phyloP scores from a whole-genome alignment of 2,329 filamentous ascomycete species.

The Fusarium scirpi region DNA sequence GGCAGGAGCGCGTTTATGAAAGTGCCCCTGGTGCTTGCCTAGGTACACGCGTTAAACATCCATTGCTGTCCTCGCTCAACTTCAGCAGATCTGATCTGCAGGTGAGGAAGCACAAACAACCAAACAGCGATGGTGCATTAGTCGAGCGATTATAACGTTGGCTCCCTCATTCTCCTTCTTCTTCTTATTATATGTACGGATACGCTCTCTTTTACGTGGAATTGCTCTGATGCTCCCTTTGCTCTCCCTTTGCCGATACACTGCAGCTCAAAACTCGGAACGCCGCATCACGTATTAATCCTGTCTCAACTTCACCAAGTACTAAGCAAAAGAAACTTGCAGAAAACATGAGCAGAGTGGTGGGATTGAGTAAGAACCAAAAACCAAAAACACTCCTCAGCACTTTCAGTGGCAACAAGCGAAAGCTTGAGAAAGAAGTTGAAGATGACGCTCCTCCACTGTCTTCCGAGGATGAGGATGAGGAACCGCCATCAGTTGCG shows the following conservation, averaged over 20 bases:
- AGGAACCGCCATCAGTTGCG: constrained; percentile 14
- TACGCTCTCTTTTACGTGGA: not conserved
- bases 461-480: constrained; percentile 48
- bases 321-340: not conserved
- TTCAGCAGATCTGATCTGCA: not conserved
- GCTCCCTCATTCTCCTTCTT: not conserved
- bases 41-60: not conserved
- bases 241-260: not conserved
- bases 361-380: constrained; percentile 42
- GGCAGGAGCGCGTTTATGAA: constrained; percentile 31
- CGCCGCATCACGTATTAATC: not conserved
- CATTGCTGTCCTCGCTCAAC: not conserved
- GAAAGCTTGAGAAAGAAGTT: constrained; percentile 24
- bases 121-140: constrained; percentile 5
- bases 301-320: not conserved
- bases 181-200: not conserved
- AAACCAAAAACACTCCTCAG: constrained; percentile 35
- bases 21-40: not conserved
- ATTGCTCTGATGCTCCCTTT: not conserved
- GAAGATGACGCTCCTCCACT: constrained; percentile 46
- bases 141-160: not conserved
- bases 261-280: not conserved
- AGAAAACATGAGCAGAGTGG: constrained; percentile 18
- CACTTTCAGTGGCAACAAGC: constrained; percentile 5
- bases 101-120: constrained; percentile 12